Conservation (phyloP, 805 yeast species). For the Sugiyamaella lignohabitans region DNA sequence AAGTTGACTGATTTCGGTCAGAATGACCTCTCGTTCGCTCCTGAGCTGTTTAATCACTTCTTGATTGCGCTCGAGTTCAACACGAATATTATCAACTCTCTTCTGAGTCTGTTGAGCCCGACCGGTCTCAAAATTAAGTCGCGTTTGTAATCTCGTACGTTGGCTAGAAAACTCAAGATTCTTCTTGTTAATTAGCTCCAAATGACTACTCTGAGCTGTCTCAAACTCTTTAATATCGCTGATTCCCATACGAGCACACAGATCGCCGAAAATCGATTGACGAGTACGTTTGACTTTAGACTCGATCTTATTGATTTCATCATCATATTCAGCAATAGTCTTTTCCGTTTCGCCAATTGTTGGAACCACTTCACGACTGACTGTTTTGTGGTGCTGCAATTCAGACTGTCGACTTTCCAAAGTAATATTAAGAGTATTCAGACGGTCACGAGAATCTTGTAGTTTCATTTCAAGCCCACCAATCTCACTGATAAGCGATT, state of each 20-base stretch:
- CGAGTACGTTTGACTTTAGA: not conserved
- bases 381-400: not conserved
- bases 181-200: constrained; percentile 20
- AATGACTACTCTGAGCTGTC: constrained; percentile 46
- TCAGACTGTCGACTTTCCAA: constrained; percentile 29
- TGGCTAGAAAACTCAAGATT: constrained; percentile 56
- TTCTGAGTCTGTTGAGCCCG: constrained; percentile 45
- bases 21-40: constrained; percentile 32
- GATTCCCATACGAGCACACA: constrained; percentile 53
- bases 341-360: not conserved
- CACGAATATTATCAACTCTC: constrained; percentile 38
- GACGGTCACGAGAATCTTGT: constrained; percentile 27
- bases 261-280: constrained; percentile 29
- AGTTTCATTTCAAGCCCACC: constrained; percentile 37
- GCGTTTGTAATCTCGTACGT: constrained; percentile 52
- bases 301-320: not conserved
- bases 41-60: constrained; percentile 33
- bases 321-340: not conserved
- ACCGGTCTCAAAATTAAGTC: constrained; percentile 58
- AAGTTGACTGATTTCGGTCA: constrained; percentile 12
- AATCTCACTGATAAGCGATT: constrained; percentile 51
- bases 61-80: constrained; percentile 35
- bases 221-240: constrained; percentile 62
- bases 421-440: constrained; percentile 25
- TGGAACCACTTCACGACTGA: not conserved